These are phyloP conservation scores for Rhizophagus clarus DNA, from an alignment of 192 early-diverging fungal genomes.

Conservation along the genomic window DNA sequence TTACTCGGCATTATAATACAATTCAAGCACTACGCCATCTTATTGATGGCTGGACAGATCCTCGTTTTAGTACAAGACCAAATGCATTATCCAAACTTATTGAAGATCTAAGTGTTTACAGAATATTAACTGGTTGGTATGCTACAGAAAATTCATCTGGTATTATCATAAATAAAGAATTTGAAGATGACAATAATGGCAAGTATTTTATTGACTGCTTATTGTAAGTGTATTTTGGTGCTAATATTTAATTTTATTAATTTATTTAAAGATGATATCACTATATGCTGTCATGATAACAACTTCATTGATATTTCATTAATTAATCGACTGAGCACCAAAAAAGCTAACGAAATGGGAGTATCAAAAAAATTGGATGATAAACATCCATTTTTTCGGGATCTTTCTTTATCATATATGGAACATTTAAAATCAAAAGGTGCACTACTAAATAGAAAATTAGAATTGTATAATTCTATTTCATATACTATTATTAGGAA, in stretches of 20 bases:
- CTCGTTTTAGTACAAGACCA: background rate
- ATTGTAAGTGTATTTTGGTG: too few species aligned
- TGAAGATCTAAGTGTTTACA: background rate
- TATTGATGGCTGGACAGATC: background rate
- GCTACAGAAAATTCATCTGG: background rate
- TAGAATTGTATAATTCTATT: constrained; percentile 20
- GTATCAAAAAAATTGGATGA: background rate
- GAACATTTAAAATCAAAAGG: background rate
- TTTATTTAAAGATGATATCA: background rate
- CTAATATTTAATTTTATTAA: too few species aligned
- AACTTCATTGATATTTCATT: background rate
- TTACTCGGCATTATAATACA: background rate
- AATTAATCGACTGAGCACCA: background rate
- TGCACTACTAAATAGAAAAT: background rate
- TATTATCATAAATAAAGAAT: background rate
- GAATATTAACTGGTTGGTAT: constrained; percentile 3
- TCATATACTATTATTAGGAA: background rate
- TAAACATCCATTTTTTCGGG: background rate
- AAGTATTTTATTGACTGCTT: background rate
- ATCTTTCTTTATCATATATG: background rate
- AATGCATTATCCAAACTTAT: background rate
- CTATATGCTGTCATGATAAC: background rate
- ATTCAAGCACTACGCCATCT: background rate
- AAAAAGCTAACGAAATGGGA: background rate
- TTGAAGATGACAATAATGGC: background rate